Evolutionary conservation across 768 basidiomycete genomes (phyloP).

Genomic region (Cystobasidium onofrii): DNA sequence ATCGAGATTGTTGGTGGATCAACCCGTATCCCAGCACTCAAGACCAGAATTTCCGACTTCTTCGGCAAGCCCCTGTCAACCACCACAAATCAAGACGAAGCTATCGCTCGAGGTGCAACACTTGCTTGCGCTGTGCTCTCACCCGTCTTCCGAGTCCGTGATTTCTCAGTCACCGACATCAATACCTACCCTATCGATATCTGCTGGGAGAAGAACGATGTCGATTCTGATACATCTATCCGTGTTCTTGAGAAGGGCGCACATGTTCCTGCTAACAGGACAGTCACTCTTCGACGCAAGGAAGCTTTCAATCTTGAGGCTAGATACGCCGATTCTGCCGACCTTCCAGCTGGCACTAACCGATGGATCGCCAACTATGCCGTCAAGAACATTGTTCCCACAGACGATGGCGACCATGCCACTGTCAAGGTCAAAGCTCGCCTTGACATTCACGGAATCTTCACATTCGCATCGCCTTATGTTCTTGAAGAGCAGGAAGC

Average conservation of each 20-base stretch:
- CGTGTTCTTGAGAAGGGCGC: slow-evolving; percentile 82
- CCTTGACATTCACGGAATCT: slow-evolving; percentile 72
- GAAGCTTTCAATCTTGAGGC: slow-evolving; percentile 82
- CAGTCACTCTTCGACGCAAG: slow-evolving; percentile 87
- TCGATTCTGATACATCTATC: slow-evolving; percentile 80
- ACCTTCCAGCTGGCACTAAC: slow-evolving; percentile 69
- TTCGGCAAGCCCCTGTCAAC: slow-evolving; percentile 81
- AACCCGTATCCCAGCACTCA: slow-evolving; percentile 87
- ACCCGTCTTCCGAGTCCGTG: slow-evolving; percentile 93
- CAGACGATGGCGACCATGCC: slow-evolving; percentile 62
- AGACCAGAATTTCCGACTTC: slow-evolving; percentile 70
- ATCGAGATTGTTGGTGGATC: slow-evolving; percentile 89
- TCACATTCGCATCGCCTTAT: slow-evolving; percentile 79
- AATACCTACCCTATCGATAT: slow-evolving; percentile 82
- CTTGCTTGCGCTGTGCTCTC: slow-evolving; percentile 96
- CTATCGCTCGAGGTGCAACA: slow-evolving; percentile 87
- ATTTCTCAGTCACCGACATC: slow-evolving; percentile 82
- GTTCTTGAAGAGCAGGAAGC: slow-evolving; percentile 61
- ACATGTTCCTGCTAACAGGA: slow-evolving; percentile 81
- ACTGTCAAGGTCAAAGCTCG: slow-evolving; percentile 85
- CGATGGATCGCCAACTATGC: slow-evolving; percentile 75
- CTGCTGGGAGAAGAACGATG: slow-evolving; percentile 68
- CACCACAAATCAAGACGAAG: slow-evolving; percentile 97
- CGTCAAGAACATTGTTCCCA: slow-evolving; percentile 63
- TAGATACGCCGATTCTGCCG: slow-evolving; percentile 62